Base-by-base conservation (phyloP, 805 yeast genomes). In the Starmerella floricola region DNA sequence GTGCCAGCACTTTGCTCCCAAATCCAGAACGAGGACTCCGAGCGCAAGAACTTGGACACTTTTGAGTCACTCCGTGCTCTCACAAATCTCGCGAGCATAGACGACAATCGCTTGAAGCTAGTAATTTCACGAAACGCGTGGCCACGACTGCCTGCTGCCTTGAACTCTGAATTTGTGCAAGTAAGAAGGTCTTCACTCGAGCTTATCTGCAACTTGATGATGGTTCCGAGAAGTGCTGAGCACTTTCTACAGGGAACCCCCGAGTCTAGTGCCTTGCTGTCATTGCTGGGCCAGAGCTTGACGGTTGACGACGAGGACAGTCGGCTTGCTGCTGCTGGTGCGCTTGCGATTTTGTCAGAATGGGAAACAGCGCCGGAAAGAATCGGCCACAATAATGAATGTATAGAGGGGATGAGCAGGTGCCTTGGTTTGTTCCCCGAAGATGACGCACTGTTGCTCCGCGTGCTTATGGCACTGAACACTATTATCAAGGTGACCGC, bases 101-200 rank as follows among this genome's bases (percentile, higher is more conserved):
- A 62, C 33, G 64, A 63, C 10, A 62, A 65, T 4, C 59, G 58
- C 12, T 58, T 66, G 28, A 66, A 68, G 8, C 60, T 68, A 21
- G 63, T 58, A 11, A 61, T 67, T 4, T 57, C 61, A 34, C 57
- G 63, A 3, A 56, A 62, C 6, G 62, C 66, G 37, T 74, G 77
- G 71, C 51, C 65, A 1, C 64, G 64, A 21, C 64, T 78, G 12
- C 73, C 69, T 45, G 56, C 57, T 23, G 51, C 64, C 16, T 52
- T 74, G 48, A 48, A 73, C 16, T 66, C 72, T 44, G 67, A 68
- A 26, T 69, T 73, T 40, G 52, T 61, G 1, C 56, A 65, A 40
- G 57, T 81, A 3, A 83, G 78, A 55, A 63, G 73, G 38, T 74
- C 83, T 0, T 51, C 77, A 0, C 64, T 80, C 59, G 86, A 81